These are phyloP conservation scores for Kwoniella bestiolae DNA, from an alignment of 768 basidiomycete species.

Conservation along the genomic window DNA sequence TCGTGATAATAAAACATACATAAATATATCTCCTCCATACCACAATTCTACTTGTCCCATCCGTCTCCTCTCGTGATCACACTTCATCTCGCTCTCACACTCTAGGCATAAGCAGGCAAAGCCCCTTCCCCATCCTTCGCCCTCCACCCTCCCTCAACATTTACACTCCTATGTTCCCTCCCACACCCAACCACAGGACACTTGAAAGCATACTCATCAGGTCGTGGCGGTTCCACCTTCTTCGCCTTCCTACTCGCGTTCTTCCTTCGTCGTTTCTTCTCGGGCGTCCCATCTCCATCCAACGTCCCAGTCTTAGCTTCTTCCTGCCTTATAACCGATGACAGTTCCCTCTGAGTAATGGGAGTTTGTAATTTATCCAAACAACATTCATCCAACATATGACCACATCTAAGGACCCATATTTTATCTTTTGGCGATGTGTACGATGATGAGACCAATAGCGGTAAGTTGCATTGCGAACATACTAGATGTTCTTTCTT, in stretches of 20 bases:
- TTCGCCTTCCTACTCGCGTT: conserved; percentile 8
- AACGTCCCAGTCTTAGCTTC: conserved; percentile 17
- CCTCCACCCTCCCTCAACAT: conserved; percentile 34
- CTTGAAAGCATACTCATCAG: conserved; percentile 39
- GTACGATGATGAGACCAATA: conserved; percentile 47
- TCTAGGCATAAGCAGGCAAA: conserved; percentile 37
- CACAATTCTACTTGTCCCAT: neutral
- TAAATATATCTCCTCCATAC: no score
- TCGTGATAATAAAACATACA: no score
- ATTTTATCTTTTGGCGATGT: conserved; percentile 41
- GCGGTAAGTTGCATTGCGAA: conserved; percentile 33
- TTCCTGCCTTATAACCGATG: conserved; percentile 7
- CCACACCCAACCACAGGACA: conserved; percentile 52
- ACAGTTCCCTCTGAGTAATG: neutral
- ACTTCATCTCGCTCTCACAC: no score
- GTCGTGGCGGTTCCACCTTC: conserved; percentile 19
- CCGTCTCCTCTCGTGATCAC: no score
- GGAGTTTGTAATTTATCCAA: conserved; percentile 39
- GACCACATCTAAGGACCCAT: conserved; percentile 50
- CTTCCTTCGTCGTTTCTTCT: conserved; percentile 16
- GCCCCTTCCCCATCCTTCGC: conserved; percentile 37
- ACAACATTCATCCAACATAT: conserved; percentile 52
- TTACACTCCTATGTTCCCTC: conserved; percentile 35
- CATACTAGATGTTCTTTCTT: conserved; percentile 35
- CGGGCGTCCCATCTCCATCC: conserved; percentile 2